Base-by-base conservation (phyloP, 257 asterid species). In the Galeopsis tetrahit region DNA sequence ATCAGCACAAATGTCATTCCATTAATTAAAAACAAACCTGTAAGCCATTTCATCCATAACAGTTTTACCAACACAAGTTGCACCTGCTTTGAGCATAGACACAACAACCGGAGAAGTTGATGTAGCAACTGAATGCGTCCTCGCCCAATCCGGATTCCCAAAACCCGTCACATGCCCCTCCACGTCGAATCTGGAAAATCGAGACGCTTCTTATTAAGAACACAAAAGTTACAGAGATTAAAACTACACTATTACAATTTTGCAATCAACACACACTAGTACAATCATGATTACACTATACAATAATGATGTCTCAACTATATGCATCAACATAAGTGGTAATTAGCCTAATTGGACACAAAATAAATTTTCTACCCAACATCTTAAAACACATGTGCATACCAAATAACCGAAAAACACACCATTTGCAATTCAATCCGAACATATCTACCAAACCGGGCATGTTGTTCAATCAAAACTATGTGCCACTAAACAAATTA, bases 21-120 rank as follows among this genome's bases (percentile, higher is more conserved):
- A n/a, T n/a, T n/a, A n/a, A n/a, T n/a, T n/a, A n/a, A n/a, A n/a
- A 21, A 66, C 42, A 74, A 76, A 92, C 98, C 98, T 90, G 87
- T 93, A 93, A 51, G 98, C 98, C 98, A 93, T 93, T 85, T 93
- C 98, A 82, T 93, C 98, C 98, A 89, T 89, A 7, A 85, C 82
- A 40, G 98, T 89, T 84, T 75, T 93, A 55, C 96, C 97, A 33
- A 93, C 79, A 76, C 90, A 85, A 66, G 91, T 85, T 66, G 96
- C 98, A 66, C 96, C 98, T 10, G 96, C 96, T n/a, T 79, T 63
- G 60, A 89, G 74, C 77, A 91, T 40, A 11, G 93, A 80, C 75
- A 80, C 21, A 49, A 89, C 92, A 46, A 83, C 81, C 14, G 88
- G 87, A 17, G 98, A 92, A 62, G 96, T 86, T 1, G 86, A 73